These are phyloP conservation scores for Cyamopsis tetragonoloba DNA, from an alignment of 306 rosid species.

Conservation along the genomic window DNA sequence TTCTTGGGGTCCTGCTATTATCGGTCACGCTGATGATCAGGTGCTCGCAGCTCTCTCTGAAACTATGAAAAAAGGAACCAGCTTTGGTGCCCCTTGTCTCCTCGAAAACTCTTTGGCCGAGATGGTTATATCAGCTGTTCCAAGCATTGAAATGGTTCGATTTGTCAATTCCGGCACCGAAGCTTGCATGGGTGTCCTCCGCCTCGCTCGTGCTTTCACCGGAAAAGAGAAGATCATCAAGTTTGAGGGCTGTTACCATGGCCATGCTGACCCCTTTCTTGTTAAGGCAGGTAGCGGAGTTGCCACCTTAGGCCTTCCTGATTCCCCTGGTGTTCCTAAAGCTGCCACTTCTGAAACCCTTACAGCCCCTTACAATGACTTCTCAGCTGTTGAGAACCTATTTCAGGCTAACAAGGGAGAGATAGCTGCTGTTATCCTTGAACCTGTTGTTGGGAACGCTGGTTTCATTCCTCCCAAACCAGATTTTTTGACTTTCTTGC, in stretches of 20 bases:
- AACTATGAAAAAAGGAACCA: slow-evolving; percentile 97
- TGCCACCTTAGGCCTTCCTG: slow-evolving; percentile 95
- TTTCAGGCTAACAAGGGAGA: slow-evolving; percentile 64
- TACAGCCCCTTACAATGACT: slow-evolving; percentile 70
- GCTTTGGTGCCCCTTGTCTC: slow-evolving; percentile 96
- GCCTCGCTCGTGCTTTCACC: slow-evolving; percentile 83
- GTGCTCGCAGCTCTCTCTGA: slow-evolving; percentile 88
- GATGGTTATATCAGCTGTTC: slow-evolving; percentile 84
- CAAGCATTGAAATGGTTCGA: slow-evolving; percentile 93
- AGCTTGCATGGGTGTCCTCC: slow-evolving; percentile 96
- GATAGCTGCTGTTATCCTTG: slow-evolving; percentile 74
- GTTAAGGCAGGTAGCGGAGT: slow-evolving; percentile 97
- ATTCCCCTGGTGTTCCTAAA: slow-evolving; percentile 93
- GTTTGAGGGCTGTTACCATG: slow-evolving; percentile 97
- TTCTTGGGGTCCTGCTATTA: slow-evolving; percentile 99
- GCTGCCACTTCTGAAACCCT: slow-evolving; percentile 88
- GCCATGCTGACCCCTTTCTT: slow-evolving; percentile 96
- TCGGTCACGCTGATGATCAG: slow-evolving; percentile 96
- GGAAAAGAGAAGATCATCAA: slow-evolving; percentile 68
- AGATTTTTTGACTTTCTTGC: slow-evolving; percentile 61
- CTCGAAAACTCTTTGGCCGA: slow-evolving; percentile 75
- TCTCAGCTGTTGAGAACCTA: slow-evolving; percentile 64
- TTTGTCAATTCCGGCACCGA: slow-evolving; percentile 97
- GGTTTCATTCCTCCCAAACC: slow-evolving; percentile 76
- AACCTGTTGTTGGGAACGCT: slow-evolving; percentile 94